Evolutionary conservation across 805 yeast genomes (phyloP).

Genomic region (Cephaloascus albidus): DNA sequence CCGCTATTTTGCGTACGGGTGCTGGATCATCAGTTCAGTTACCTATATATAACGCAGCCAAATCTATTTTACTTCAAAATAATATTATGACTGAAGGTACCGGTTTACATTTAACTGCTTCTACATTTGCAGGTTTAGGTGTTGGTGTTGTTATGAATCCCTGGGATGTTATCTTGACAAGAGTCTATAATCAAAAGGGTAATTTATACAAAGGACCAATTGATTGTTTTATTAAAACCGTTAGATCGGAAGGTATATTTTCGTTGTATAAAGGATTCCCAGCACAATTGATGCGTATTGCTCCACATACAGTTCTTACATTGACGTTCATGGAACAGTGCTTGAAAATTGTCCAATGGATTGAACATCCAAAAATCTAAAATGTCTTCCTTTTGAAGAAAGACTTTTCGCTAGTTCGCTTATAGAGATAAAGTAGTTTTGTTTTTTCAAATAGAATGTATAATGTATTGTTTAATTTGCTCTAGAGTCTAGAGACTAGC

Average conservation of each 20-base stretch:
- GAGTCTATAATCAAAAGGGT: conserved; percentile 93
- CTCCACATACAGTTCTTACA: conserved; percentile 88
- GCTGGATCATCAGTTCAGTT: conserved; percentile 93
- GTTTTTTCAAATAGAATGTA: no score
- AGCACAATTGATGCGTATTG: conserved; percentile 87
- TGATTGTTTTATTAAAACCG: conserved; percentile 83
- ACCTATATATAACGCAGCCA: conserved; percentile 79
- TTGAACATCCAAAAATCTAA: no score
- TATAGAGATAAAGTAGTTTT: no score
- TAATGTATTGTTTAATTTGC: no score
- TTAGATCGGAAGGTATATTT: conserved; percentile 69
- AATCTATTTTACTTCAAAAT: conserved; percentile 46
- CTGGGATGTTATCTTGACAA: conserved; percentile 89
- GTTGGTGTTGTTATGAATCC: conserved; percentile 97
- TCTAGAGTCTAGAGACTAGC: no score
- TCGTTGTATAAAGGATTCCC: conserved; percentile 94
- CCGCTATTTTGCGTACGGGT: conserved; percentile 91
- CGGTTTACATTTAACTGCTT: conserved; percentile 59
- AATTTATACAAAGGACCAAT: conserved; percentile 76
- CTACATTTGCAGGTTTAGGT: conserved; percentile 79
- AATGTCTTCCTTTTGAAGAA: no score
- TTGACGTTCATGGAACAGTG: conserved; percentile 95
- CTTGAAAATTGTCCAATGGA: conserved; percentile 60
- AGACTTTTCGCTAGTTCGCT: no score
- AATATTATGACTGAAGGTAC: conserved; percentile 54